These are phyloP conservation scores for Colletotrichum sp. DNA, from an alignment of 2,329 filamentous ascomycete species.

Conservation along the genomic window DNA sequence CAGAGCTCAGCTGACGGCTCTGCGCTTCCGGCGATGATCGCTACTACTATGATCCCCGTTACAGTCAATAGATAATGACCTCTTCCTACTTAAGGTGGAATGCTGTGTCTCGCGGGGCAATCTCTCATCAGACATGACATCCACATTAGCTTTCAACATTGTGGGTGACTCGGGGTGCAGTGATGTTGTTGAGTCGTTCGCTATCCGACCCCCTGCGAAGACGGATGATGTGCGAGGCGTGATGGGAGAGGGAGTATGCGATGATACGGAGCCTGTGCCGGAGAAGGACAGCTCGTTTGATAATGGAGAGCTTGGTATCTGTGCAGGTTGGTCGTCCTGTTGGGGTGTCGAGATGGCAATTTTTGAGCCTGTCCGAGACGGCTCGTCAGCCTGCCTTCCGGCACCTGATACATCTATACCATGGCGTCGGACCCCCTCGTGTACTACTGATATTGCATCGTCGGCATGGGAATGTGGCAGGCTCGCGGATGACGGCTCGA, in stretches of 20 bases:
- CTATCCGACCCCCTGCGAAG: background rate
- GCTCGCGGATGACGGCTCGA: background rate
- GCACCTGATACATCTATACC: background rate
- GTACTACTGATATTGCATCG: background rate
- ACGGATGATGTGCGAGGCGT: background rate
- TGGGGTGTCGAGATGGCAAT: background rate
- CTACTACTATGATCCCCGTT: background rate
- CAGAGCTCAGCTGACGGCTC: background rate
- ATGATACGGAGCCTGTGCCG: background rate
- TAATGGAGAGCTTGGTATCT: background rate
- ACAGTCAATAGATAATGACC: background rate
- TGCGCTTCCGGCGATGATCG: background rate
- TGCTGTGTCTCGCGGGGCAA: background rate
- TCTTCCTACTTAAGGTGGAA: background rate
- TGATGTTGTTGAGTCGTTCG: background rate
- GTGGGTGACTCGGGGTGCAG: background rate
- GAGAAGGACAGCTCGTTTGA: background rate
- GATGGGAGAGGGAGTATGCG: background rate
- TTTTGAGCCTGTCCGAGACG: background rate
- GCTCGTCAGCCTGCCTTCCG: background rate
- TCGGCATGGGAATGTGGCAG: background rate
- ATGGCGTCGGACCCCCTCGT: background rate
- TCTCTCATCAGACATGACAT: background rate
- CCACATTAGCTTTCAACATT: background rate
- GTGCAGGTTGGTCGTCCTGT: background rate